These are phyloP conservation scores for Neocatenulostroma microsporum DNA, from an alignment of 2,329 filamentous ascomycete genomes.

Conservation along the genomic window DNA sequence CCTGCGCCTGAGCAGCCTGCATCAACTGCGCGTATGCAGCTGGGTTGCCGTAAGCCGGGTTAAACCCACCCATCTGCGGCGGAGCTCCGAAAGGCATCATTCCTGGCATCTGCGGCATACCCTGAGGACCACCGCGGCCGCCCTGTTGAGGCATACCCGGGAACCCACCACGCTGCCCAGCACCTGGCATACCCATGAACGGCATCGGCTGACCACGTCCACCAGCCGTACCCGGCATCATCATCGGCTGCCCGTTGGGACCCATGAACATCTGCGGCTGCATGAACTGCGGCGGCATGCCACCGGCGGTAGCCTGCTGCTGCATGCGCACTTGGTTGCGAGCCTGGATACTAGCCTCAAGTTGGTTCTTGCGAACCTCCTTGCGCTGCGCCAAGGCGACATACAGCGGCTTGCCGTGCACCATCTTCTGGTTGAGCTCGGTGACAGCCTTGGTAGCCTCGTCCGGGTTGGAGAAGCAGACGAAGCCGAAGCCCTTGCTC, in stretches of 20 bases:
- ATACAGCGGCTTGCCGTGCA: constrained; percentile 92
- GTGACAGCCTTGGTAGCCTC: constrained; percentile 98
- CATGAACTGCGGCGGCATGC: constrained; percentile 76
- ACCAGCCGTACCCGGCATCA: constrained; percentile 45
- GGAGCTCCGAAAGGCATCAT: constrained; percentile 79
- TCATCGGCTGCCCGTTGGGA: constrained; percentile 62
- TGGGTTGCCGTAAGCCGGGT: constrained; percentile 71
- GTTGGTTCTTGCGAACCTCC: constrained; percentile 97
- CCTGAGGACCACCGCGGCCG: constrained; percentile 69
- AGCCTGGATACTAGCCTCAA: constrained; percentile 98
- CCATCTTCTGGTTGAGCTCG: constrained; percentile 99
- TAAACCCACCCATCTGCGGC: constrained; percentile 59
- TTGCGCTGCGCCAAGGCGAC: constrained; percentile 98
- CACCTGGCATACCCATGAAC: constrained; percentile 59
- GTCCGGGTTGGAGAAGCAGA: constrained; percentile 99
- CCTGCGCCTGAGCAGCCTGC: constrained; percentile 72
- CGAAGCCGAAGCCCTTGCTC: constrained; percentile 99
- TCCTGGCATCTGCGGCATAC: constrained; percentile 76
- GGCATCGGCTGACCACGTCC: constrained; percentile 51
- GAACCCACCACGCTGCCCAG: constrained; percentile 80
- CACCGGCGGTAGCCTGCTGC: constrained; percentile 76
- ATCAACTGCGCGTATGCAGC: constrained; percentile 50
- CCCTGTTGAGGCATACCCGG: constrained; percentile 72
- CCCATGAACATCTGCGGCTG: constrained; percentile 81
- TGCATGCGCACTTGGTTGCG: constrained; percentile 98